Evolutionary conservation across 2,329 filamentous ascomycete genomes (phyloP).

Genomic region (Talaromyces piceae): DNA sequence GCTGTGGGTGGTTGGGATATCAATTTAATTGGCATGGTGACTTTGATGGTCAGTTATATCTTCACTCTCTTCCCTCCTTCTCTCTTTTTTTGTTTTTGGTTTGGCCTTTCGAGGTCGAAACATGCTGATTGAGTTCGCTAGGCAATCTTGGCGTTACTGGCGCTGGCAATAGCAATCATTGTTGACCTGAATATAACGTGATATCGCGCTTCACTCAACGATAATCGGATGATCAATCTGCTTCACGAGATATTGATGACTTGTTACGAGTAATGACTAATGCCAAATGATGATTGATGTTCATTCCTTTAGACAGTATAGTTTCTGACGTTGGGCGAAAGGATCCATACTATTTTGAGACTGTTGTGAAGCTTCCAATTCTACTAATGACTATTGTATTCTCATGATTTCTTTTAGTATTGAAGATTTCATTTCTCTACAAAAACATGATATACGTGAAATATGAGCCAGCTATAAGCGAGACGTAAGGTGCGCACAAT

Average conservation of each 20-base stretch:
- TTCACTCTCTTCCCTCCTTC: no score
- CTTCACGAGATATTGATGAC: background rate
- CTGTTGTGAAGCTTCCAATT: no score
- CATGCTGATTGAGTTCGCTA: background rate
- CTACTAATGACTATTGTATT: no score
- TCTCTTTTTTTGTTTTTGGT: background rate
- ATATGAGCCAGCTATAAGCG: no score
- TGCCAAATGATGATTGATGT: background rate
- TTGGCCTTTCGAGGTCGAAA: no score
- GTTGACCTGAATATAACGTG: background rate
- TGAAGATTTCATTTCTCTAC: no score
- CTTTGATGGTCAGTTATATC: slow-evolving; percentile 46
- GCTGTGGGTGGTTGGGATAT: slow-evolving; percentile 55
- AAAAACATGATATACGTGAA: no score
- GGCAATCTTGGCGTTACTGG: slow-evolving; percentile 6
- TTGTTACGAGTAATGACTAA: background rate
- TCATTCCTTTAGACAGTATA: background rate
- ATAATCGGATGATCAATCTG: background rate
- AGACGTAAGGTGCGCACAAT: no score
- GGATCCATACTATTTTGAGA: background rate
- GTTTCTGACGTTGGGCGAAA: background rate
- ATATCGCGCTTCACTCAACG: no score
- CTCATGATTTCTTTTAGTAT: no score
- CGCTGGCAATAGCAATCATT: slow-evolving; percentile 6
- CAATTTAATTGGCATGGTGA: slow-evolving; percentile 39